Evolutionary conservation across 768 basidiomycete species (phyloP), one percentile per base, ranked within the genome.

Genomic region (Lepiota venenata): DNA sequence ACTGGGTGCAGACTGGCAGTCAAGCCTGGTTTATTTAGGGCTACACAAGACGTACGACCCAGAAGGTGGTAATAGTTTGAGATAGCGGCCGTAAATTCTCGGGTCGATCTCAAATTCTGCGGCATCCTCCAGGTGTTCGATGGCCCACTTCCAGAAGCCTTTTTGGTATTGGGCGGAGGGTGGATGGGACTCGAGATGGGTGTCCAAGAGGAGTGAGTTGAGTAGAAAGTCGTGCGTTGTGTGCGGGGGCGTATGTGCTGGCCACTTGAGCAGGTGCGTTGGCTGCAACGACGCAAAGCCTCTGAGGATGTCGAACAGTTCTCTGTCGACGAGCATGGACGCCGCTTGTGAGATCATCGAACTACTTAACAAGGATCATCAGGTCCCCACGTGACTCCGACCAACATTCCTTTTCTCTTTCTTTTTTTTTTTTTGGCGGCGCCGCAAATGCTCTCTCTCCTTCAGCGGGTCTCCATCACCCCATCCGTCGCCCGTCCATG

Each of bases 101-200:
- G 77, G 66, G 64, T 89, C 84, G 39, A 90, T 79, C 64, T 90
- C 88, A 39, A 65, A 65, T 46, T 72, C 68, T 52, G 82, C 78
- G 75, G 83, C 63, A 52, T 58, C 32, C 32, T 90, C 89, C 36
- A 91, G 69, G 36, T 72, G 64, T 18, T 65, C 61, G 16, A 91
- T 78, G 0, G 72, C 74, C 80, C 84, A 85, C 68, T 91, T 91
- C 88, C 88, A 91, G 63, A 90, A 92, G 2, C 64, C 56, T 45
- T 70, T 70, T 57, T 87, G 87, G 58, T 86, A 89, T 58, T 80
- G 73, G 15, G 60, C 56, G 0, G 88, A 85, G 0, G 88, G 87
- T 3, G 88, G 79, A 60, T 84, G 89, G 22, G 61, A 60, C 47
- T 67, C 60, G 38, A 88, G 77, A 61, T 87, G 85, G 6, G 66